These are phyloP conservation scores for Mortierella antarctica DNA, from an alignment of 192 early-diverging fungal genomes.

Conservation along the genomic window DNA sequence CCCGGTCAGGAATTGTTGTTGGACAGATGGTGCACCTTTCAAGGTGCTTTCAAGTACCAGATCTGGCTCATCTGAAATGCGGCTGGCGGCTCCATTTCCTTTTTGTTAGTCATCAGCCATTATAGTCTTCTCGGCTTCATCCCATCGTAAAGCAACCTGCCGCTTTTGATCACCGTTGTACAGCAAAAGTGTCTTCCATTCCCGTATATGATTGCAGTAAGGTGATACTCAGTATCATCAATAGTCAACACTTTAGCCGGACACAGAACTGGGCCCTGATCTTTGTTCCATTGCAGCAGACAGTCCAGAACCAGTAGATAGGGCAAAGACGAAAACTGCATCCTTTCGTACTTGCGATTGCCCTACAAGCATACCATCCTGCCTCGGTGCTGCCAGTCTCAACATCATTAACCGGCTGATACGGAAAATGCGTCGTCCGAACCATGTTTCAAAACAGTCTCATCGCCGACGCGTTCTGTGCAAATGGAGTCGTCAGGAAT, in stretches of 20 bases:
- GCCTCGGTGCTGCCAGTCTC: not conserved
- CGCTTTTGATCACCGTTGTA: not conserved
- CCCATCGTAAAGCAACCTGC: constrained; percentile 8
- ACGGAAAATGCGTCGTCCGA: not conserved
- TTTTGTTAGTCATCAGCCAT: too few species aligned
- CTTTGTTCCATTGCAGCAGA: constrained; percentile 1
- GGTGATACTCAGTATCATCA: not conserved
- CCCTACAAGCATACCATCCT: constrained; percentile 8
- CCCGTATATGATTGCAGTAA: constrained; percentile 14
- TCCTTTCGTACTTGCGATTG: not conserved
- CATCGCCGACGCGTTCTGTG: not conserved
- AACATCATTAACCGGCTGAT: not conserved
- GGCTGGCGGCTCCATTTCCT: too few species aligned
- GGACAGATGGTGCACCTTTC: too few species aligned
- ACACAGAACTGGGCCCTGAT: too few species aligned
- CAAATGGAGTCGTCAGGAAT: not conserved
- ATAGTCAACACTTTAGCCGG: not conserved
- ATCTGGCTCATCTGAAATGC: too few species aligned
- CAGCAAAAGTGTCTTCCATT: constrained; percentile 16
- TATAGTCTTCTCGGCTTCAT: constrained; percentile 1
- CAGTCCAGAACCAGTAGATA: constrained; percentile 13
- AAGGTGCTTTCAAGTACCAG: too few species aligned
- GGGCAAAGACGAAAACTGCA: not conserved
- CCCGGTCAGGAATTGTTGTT: too few species aligned
- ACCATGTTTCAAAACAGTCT: not conserved